Conservation (phyloP, 2,329 filamentous ascomycete genomes). For the Pestalotiopsis sp. region DNA sequence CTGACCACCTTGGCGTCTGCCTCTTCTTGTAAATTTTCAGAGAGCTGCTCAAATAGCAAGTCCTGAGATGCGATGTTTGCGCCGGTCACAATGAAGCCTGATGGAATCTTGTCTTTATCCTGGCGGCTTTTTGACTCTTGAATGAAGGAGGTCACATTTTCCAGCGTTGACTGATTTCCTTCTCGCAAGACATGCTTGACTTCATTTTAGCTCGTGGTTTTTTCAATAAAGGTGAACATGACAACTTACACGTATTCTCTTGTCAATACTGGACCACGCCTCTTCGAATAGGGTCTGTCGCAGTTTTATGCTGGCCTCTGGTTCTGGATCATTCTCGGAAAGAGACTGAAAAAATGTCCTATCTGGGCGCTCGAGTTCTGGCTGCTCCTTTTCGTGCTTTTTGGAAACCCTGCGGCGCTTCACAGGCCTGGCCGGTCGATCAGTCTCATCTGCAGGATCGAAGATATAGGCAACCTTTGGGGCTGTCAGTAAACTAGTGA, state of each 20-base stretch:
- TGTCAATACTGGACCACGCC: constrained; percentile 67
- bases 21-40: constrained; percentile 53
- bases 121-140: constrained; percentile 33
- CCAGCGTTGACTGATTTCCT: constrained; percentile 63
- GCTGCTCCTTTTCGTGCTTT: constrained; percentile 29
- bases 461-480: constrained; percentile 65
- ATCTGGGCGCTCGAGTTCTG: neutral
- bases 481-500: neutral
- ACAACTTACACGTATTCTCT: constrained; percentile 59
- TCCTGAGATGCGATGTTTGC: constrained; percentile 78
- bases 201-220: constrained; percentile 5
- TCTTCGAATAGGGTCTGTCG: constrained; percentile 63
- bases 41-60: constrained; percentile 72
- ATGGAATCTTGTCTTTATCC: constrained; percentile 58
- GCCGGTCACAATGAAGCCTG: constrained; percentile 75
- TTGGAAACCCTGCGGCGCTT: constrained; percentile 61
- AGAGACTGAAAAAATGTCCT: constrained; percentile 51
- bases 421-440: constrained; percentile 42
- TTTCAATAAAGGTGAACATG: constrained; percentile 17
- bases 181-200: constrained; percentile 57
- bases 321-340: constrained; percentile 55
- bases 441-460: constrained; percentile 47
- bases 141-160: constrained; percentile 61
- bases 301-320: constrained; percentile 47
- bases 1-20: constrained; percentile 62